Percentiles rank a stretch among this genome's conserved stretches.
phyloP scores from a whole-genome alignment of 1,284 basidiomycete genomes.

The Inonotus obliquus region DNA sequence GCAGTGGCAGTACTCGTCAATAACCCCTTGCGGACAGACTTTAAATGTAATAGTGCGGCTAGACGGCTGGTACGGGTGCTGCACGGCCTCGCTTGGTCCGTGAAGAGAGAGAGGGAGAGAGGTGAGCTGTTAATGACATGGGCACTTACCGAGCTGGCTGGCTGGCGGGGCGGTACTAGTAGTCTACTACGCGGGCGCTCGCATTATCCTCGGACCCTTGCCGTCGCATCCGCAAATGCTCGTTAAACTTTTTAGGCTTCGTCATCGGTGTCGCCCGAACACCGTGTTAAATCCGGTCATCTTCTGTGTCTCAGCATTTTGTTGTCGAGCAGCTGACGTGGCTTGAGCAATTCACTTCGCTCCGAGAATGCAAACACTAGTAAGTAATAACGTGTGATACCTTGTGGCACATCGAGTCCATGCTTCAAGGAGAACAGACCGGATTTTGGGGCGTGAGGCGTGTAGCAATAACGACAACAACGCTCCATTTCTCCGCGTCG shows the following conservation, averaged over 20 bases:
- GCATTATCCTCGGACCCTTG: neutral
- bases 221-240: neutral
- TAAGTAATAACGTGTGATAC: neutral
- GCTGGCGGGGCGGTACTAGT: neutral
- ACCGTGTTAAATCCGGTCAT: slow-evolving; percentile 17
- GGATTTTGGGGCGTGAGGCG: neutral
- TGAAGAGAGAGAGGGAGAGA: no score
- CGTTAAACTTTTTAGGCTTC: slow-evolving; percentile 16
- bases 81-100: neutral
- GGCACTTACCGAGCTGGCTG: no score
- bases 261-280: slow-evolving; percentile 2
- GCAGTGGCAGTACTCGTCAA: neutral
- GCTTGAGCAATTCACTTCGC: neutral
- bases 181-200: neutral
- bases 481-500: neutral
- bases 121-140: no score
- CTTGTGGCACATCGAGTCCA: neutral
- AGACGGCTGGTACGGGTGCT: neutral
- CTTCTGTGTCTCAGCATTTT: neutral
- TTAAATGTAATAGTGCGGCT: neutral
- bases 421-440: neutral
- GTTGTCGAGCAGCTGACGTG: neutral
- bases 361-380: no score
- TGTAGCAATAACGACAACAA: neutral
- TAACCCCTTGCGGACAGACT: neutral